These are phyloP conservation scores for Periglandula ipomoeae DNA, from an alignment of 2,329 filamentous ascomycete genomes.

Conservation along the genomic window DNA sequence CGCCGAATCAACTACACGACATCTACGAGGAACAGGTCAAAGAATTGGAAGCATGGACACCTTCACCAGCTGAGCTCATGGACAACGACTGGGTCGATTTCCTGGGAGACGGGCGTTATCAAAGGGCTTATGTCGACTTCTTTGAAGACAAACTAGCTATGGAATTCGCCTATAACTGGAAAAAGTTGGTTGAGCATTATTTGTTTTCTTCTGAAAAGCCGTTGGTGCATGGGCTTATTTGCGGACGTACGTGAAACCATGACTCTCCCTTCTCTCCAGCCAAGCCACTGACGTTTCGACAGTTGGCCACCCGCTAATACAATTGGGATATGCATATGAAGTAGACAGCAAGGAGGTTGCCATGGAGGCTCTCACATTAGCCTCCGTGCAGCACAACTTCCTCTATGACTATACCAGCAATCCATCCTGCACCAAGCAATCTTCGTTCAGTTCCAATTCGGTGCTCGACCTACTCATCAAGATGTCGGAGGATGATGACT, in stretches of 20 bases:
- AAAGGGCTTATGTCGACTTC: constrained; percentile 87
- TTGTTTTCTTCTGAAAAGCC: constrained; percentile 67
- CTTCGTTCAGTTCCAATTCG: constrained; percentile 50
- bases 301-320: constrained; percentile 91
- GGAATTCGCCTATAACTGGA: constrained; percentile 74
- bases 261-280: not conserved
- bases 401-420: constrained; percentile 65
- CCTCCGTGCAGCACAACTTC: constrained; percentile 48
- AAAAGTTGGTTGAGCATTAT: constrained; percentile 64
- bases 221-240: constrained; percentile 69
- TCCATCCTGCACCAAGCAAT: constrained; percentile 56
- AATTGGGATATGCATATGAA: constrained; percentile 90
- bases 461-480: constrained; percentile 63
- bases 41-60: constrained; percentile 67
- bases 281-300: constrained; percentile 12
- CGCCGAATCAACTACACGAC: constrained; percentile 60
- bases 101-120: constrained; percentile 69
- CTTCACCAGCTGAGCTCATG: constrained; percentile 77
- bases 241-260: constrained; percentile 52
- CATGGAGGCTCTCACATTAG: constrained; percentile 75
- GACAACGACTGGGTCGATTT: constrained; percentile 81
- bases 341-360: constrained; percentile 75
- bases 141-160: constrained; percentile 84
- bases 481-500: constrained; percentile 58
- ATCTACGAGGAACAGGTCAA: constrained; percentile 73